These are phyloP conservation scores for Hymenoscyphus scutula DNA, from an alignment of 2,329 filamentous ascomycete species.

Conservation along the genomic window DNA sequence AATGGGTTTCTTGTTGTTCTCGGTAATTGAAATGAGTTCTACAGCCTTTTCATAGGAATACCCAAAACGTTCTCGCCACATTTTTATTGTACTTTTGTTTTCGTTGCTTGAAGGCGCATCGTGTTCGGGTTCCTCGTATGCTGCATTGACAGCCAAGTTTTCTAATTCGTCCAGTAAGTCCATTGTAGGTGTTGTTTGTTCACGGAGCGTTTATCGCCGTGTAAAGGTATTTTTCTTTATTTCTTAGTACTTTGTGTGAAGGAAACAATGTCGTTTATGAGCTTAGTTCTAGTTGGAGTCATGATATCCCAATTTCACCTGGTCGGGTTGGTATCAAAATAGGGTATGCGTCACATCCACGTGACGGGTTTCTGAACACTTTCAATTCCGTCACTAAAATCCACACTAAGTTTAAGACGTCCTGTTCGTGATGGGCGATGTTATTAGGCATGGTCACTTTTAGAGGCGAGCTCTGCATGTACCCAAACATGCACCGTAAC, in stretches of 20 bases:
- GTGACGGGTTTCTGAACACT: too few relatives aligned
- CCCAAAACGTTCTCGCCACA: not conserved
- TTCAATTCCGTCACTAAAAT: too few relatives aligned
- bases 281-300: not conserved
- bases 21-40: not conserved
- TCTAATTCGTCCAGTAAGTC: not conserved
- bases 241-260: not conserved
- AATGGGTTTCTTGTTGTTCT: not conserved
- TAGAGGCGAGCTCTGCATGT: too few relatives aligned
- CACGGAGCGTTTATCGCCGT: not conserved
- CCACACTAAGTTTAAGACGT: too few relatives aligned
- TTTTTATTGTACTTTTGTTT: not conserved
- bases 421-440: too few relatives aligned
- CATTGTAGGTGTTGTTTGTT: not conserved
- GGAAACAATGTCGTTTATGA: not conserved
- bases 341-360: too few relatives aligned
- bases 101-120: not conserved
- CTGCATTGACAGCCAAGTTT: not conserved
- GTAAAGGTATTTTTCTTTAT: not conserved
- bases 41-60: not conserved
- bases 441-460: too few relatives aligned
- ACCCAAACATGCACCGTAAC: too few relatives aligned
- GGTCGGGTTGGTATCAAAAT: too few relatives aligned
- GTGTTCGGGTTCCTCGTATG: not conserved
- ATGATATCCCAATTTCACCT: not conserved